Percentiles rank a stretch among this genome's conserved stretches.
phyloP scores from a whole-genome alignment of 768 basidiomycete species.

The Podaxis sp. region DNA sequence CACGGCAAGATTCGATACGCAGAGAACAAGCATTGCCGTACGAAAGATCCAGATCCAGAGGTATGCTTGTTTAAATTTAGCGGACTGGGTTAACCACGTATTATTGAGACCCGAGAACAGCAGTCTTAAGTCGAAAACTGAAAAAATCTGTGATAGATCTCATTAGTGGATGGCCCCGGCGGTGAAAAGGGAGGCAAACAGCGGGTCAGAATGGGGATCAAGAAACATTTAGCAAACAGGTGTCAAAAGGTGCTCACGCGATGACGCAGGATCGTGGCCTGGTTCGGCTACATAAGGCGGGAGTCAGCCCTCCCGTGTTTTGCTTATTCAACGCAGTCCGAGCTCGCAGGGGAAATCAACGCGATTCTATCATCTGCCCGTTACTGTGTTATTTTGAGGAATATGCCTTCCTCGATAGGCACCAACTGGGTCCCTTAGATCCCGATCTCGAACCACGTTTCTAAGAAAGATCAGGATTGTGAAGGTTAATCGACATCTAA shows the following conservation, averaged over 20 bases:
- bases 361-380: background rate
- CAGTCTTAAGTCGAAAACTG: background rate
- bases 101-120: background rate
- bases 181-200: background rate
- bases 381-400: background rate
- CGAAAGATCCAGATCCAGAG: conserved; percentile 4
- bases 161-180: background rate
- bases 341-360: background rate
- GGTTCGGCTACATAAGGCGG: background rate
- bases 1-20: conserved; percentile 5
- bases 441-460: conserved; percentile 8
- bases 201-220: conserved; percentile 12
- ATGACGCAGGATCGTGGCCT: background rate
- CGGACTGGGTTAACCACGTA: background rate
- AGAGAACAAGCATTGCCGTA: background rate
- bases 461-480: background rate
- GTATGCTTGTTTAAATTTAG: conserved; percentile 2
- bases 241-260: background rate
- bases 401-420: background rate
- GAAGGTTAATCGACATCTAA: conserved; percentile 8
- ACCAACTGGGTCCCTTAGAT: conserved; percentile 2
- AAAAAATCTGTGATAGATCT: conserved; percentile 6
- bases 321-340: background rate
- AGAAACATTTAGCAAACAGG: background rate
- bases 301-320: background rate